These are phyloP conservation scores for Colletotrichum neosansevieriae DNA, from an alignment of 2,329 filamentous ascomycete species.

Conservation along the genomic window DNA sequence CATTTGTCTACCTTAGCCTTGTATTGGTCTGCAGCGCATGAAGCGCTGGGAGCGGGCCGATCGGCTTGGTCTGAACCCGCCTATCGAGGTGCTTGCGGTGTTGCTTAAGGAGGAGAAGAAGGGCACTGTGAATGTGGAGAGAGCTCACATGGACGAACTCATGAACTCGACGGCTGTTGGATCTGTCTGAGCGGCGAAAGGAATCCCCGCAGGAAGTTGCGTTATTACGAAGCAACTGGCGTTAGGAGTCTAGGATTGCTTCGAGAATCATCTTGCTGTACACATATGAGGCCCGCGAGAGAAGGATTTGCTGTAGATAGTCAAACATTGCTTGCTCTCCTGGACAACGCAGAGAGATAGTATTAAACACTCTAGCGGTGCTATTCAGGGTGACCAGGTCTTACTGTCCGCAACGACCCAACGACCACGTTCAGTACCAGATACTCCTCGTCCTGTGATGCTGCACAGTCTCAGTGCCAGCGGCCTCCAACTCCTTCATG, in stretches of 20 bases:
- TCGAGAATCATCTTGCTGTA: neutral
- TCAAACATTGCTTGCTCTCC: neutral
- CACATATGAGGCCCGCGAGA: slow-evolving; percentile 10
- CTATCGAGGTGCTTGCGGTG: slow-evolving; percentile 90
- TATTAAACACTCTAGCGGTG: slow-evolving; percentile 16
- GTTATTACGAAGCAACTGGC: slow-evolving; percentile 13
- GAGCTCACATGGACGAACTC: slow-evolving; percentile 80
- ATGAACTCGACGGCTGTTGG: slow-evolving; percentile 63
- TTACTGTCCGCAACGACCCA: neutral
- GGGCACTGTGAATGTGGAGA: slow-evolving; percentile 66
- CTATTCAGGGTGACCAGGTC: neutral
- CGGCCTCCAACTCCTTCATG: slow-evolving; percentile 84
- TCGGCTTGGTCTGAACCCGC: slow-evolving; percentile 84
- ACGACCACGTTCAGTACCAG: slow-evolving; percentile 77
- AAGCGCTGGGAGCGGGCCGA: slow-evolving; percentile 92
- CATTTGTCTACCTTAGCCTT: slow-evolving; percentile 75
- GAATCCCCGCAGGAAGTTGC: neutral
- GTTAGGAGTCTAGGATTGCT: slow-evolving; percentile 15
- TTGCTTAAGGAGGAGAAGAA: slow-evolving; percentile 77
- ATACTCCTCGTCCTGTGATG: slow-evolving; percentile 94
- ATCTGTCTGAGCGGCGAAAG: slow-evolving; percentile 36
- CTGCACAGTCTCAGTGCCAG: slow-evolving; percentile 72
- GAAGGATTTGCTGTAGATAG: slow-evolving; percentile 14
- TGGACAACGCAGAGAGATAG: neutral
- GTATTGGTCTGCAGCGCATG: slow-evolving; percentile 83